Base-by-base conservation (phyloP, 129 eudicot genomes). In the Artemisia argyi region DNA sequence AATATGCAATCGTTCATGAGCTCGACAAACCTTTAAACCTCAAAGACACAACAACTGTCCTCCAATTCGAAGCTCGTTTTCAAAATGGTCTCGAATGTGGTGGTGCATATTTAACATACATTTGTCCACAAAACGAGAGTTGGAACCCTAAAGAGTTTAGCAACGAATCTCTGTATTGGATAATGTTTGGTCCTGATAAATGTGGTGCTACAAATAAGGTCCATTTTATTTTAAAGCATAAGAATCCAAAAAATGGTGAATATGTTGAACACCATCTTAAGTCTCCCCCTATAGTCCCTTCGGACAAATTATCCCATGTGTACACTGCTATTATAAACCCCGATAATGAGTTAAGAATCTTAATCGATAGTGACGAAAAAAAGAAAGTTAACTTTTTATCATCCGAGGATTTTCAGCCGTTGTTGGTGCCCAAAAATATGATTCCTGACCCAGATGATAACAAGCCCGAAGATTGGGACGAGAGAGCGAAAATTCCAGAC, bases 391-490 rank as follows among this genome's bases (percentile, higher is more conserved):
- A 87, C 49, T 87, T 94, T 73, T 77, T 94, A 5, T 84, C 93
- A 4, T 62, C 76, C 13, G 91, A 90, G 3, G 98, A 94, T 60
- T 89, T 94, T 66, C 97, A 94, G 39, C 98, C 98, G 0, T 85
- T 96, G 0, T 79, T 94, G 32, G 88, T 90, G 76, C 98, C 98
- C 12, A 56, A 82, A 9, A 77, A 94, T 79, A 89, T 92, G 9
- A 92, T 92, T 50, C 92, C 98, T 9, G 98, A 92, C 74, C 98
- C 98, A 30, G 96, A 89, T 70, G 98, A 92, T 64, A 85, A 80
- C 74, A 92, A 92, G 56, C 98, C 98, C 10, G 91, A 82, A 81
- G 98, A 93, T 52, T 93, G 98, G 98, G 97, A 90, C 66, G 98
- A 94, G 76, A 83, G 98, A 32, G 87, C 91, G 1, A 77, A 90